Evolutionary conservation across 2,329 filamentous ascomycete genomes (phyloP), one percentile per base, ranked within the genome.

Genomic region (Pochonia chlamydosporia): DNA sequence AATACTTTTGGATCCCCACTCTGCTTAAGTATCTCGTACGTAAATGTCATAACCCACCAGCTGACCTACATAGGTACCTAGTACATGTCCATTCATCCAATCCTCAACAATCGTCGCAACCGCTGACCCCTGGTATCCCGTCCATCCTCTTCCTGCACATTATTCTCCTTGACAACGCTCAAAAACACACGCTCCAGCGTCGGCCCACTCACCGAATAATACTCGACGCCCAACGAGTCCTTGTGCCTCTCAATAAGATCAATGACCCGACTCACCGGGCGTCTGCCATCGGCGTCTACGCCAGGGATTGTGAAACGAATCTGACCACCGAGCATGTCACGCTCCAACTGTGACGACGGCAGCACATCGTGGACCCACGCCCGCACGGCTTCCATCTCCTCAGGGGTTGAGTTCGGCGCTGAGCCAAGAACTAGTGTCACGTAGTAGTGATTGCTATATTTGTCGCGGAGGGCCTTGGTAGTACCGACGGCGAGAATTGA

Each of bases 171-270:
- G 1, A 87, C 81, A 52, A 88, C 84, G 18, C 72, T 76, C 56
- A 88, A 66, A 63, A 88, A 88, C 0, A 87, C 83, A 50, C 84
- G 79, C 63, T 88, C 84, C 52, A 88, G 67, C 3, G 82, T 85
- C 5, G 82, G 82, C 33, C 81, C 79, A 4, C 74, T 78, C 44
- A 87, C 78, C 18, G 78, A 80, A 56, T 86, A 87, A 56, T 84
- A 82, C 56, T 81, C 77, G 36, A 87, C 66, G 0, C 81, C 81
- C 14, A 86, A 59, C 11, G 65, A 64, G 35, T 74, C 64, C 55
- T 82, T 83, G 44, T 74, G 66, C 25, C 65, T 62, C 63, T 87
- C 84, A 5, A 86, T 66, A 16, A 75, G 62, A 35, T 64, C 61
- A 25, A 70, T 68, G 37, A 68, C 36, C 25, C 55, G 50, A 10